Evolutionary conservation across 2,329 filamentous ascomycete species (phyloP).

Genomic region (Madurella mycetomatis): DNA sequence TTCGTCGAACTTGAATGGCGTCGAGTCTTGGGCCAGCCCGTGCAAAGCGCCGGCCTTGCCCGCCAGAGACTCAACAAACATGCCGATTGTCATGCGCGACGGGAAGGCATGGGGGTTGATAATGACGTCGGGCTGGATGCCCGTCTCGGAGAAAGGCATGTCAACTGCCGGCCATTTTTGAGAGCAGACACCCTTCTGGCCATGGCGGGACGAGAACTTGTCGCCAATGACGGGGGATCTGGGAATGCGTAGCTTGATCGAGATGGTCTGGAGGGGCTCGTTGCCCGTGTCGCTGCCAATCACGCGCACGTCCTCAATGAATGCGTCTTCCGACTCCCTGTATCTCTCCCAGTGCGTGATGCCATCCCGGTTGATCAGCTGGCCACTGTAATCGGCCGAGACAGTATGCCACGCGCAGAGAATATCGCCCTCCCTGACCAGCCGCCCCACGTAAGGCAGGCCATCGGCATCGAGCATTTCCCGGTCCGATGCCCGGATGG

Average conservation of each 20-base stretch:
- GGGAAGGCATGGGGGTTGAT: conserved; percentile 99
- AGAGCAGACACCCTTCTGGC: conserved; percentile 94
- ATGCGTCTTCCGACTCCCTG: conserved; percentile 85
- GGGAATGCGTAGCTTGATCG: conserved; percentile 88
- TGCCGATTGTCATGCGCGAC: conserved; percentile 98
- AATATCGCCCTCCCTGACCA: conserved; percentile 74
- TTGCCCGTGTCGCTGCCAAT: conserved; percentile 79
- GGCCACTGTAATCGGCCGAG: conserved; percentile 69
- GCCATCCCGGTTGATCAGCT: conserved; percentile 80
- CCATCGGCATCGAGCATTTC: conserved; percentile 81
- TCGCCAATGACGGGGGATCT: conserved; percentile 91
- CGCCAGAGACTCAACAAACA: conserved; percentile 96
- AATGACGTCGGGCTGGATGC: conserved; percentile 95
- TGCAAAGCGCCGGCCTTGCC: conserved; percentile 93
- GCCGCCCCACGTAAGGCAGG: conserved; percentile 72
- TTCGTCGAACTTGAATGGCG: conserved; percentile 92
- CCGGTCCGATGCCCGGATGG: conserved; percentile 66
- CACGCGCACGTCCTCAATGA: conserved; percentile 87
- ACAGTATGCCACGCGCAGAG: conserved; percentile 90
- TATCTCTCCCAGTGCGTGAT: conserved; percentile 87
- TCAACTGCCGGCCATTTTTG: conserved; percentile 93
- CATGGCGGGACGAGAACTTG: conserved; percentile 98
- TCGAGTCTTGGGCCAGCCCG: conserved; percentile 91
- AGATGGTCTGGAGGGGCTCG: conserved; percentile 81
- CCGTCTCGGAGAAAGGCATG: conserved; percentile 95